A percentile compares a stretch with the other conserved stretches of the same genome.
Conservation (phyloP, 208 protist genomes). For the Leishmania braziliensis region DNA sequence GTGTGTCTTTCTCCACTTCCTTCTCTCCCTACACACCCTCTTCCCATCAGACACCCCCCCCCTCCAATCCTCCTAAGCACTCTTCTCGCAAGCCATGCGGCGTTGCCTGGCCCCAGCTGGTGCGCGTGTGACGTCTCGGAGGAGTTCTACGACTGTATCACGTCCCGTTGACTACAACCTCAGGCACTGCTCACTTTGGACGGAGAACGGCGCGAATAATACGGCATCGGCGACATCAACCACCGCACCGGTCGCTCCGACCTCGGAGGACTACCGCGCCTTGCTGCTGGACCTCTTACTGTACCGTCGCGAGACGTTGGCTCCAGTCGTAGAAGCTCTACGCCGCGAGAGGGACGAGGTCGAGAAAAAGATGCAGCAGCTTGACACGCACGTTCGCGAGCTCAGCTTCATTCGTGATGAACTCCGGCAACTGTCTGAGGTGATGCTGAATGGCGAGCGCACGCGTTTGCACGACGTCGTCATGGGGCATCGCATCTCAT, state of each 20-base stretch:
- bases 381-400: conserved; percentile 66
- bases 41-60: background rate
- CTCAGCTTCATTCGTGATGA: conserved; percentile 70
- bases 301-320: conserved; percentile 72
- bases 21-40: background rate
- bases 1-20: background rate
- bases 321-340: conserved; percentile 60
- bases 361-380: conserved; percentile 37
- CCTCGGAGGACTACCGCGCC: conserved; percentile 65
- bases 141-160: background rate
- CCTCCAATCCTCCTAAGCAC: background rate
- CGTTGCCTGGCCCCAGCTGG: background rate
- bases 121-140: conserved; percentile 1
- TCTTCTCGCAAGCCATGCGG: conserved; percentile 6
- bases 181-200: background rate
- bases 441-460: conserved; percentile 16
- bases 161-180: background rate
- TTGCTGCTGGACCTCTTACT: conserved; percentile 75
- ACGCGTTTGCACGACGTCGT: conserved; percentile 23
- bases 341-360: conserved; percentile 53
- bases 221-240: background rate
- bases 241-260: conserved; percentile 7
- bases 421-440: conserved; percentile 52
- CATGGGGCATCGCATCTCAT: background rate
- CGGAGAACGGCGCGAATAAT: background rate